phyloP scores from a whole-genome alignment of 495 filamentous ascomycete species.

The Chaetomium tenue region DNA sequence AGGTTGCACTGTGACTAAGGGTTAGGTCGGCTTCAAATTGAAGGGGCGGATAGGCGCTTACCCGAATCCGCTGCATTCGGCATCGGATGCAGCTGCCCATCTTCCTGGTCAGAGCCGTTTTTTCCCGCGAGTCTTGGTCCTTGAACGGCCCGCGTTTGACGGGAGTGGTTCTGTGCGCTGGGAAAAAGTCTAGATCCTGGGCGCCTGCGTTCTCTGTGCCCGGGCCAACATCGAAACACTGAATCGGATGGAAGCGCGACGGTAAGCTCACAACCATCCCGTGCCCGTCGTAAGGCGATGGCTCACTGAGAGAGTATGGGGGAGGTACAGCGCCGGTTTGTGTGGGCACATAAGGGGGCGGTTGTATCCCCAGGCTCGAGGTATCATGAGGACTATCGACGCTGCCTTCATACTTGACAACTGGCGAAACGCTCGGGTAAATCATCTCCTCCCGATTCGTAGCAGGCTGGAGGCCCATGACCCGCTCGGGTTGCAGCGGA shows the following conservation, averaged over 20 bases:
- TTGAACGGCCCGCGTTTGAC: conserved; percentile 51
- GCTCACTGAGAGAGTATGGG: conserved; percentile 11
- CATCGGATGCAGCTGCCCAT: conserved; percentile 54
- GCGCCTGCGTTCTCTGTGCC: neutral
- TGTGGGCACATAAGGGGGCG: conserved; percentile 9
- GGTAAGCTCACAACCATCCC: conserved; percentile 10
- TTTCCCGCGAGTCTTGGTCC: conserved; percentile 43
- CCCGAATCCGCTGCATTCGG: conserved; percentile 55
- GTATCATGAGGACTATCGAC: conserved; percentile 5
- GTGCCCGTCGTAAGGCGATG: conserved; percentile 20
- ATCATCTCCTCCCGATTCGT: conserved; percentile 46
- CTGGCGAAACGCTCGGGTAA: conserved; percentile 39
- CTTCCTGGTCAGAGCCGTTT: conserved; percentile 51
- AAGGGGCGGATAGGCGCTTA: conserved; percentile 32
- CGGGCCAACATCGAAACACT: conserved; percentile 18
- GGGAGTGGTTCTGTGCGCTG: conserved; percentile 28
- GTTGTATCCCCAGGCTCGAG: conserved; percentile 18
- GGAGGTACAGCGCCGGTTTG: conserved; percentile 15
- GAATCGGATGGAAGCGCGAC: conserved; percentile 18
- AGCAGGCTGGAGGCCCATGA: conserved; percentile 39
- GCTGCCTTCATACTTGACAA: conserved; percentile 32
- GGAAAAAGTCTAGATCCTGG: conserved; percentile 24
- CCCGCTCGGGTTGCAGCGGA: conserved; percentile 41
- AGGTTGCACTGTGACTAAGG: conserved; percentile 42
- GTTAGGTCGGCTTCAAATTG: conserved; percentile 10